Conservation (phyloP, 129 eudicot species). For the Escallonia rubra region DNA sequence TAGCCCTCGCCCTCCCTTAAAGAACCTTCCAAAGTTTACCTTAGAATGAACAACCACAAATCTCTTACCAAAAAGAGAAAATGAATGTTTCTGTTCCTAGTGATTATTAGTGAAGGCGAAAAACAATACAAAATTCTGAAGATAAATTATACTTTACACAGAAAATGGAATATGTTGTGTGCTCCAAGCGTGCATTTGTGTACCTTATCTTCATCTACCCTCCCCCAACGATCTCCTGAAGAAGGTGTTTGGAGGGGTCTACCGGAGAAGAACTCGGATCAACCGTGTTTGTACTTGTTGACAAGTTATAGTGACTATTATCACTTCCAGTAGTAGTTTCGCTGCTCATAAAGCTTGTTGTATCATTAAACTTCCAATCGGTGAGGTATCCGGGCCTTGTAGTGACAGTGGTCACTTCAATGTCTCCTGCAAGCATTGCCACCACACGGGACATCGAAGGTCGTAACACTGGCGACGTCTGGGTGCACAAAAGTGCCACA, state of each 20-base stretch:
- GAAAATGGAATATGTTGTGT: too few relatives aligned
- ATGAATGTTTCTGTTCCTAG: too few relatives aligned
- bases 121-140: too few relatives aligned
- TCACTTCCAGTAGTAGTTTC: conserved; percentile 8
- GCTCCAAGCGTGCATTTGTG: too few relatives aligned
- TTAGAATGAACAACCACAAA: too few relatives aligned
- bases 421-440: conserved; percentile 77
- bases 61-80: too few relatives aligned
- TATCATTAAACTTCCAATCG: conserved; percentile 50
- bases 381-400: conserved; percentile 59
- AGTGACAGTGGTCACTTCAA: conserved; percentile 35
- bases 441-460: conserved; percentile 87
- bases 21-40: too few relatives aligned
- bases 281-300: conserved; percentile 12
- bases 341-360: conserved; percentile 25
- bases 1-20: too few relatives aligned
- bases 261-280: conserved; percentile 6
- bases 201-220: conserved; percentile 18
- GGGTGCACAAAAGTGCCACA: conserved; percentile 68
- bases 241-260: conserved; percentile 12
- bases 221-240: conserved; percentile 28
- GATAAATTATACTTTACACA: too few relatives aligned
- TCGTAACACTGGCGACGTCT: conserved; percentile 55
- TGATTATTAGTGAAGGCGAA: too few relatives aligned
- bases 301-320: not conserved